phyloP scores from a whole-genome alignment of 208 protist genomes.

The Leishmania martiniquensis region DNA sequence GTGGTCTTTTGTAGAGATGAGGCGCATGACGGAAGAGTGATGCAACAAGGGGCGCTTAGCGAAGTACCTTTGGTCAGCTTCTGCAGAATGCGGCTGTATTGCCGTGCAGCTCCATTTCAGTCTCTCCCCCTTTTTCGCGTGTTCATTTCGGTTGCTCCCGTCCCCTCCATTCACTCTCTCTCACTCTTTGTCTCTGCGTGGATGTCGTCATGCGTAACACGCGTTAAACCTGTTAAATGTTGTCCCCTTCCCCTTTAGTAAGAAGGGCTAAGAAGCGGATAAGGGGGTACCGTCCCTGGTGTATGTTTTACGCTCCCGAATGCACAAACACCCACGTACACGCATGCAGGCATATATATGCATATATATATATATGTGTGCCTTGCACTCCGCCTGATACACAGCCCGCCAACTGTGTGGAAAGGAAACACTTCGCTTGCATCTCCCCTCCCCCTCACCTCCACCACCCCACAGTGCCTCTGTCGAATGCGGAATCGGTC shows the following conservation, averaged over 20 bases:
- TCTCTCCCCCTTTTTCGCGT: background rate
- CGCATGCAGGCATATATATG: too few relatives aligned
- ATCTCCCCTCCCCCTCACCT: too few relatives aligned
- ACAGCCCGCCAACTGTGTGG: too few relatives aligned
- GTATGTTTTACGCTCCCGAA: too few relatives aligned
- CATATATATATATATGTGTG: background rate
- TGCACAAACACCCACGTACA: too few relatives aligned
- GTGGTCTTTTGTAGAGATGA: background rate
- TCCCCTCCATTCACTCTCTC: too few relatives aligned
- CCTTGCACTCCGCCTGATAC: background rate
- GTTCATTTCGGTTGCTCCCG: background rate
- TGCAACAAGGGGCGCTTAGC: background rate
- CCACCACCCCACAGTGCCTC: too few relatives aligned
- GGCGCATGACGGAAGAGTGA: background rate
- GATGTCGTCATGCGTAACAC: background rate
- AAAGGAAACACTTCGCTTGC: background rate
- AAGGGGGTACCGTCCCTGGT: background rate
- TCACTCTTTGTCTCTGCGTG: background rate
- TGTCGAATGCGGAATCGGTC: background rate
- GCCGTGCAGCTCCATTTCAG: background rate
- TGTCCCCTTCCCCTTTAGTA: background rate
- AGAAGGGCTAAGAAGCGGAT: constrained; percentile 2
- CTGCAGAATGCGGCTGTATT: background rate
- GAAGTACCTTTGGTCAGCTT: background rate
- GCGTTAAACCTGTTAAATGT: background rate